Percentiles rank a stretch among this genome's conserved stretches.
These are phyloP conservation scores for Bipolaris oryzae DNA, from an alignment of 2,329 filamentous ascomycete genomes.

Conservation along the genomic window DNA sequence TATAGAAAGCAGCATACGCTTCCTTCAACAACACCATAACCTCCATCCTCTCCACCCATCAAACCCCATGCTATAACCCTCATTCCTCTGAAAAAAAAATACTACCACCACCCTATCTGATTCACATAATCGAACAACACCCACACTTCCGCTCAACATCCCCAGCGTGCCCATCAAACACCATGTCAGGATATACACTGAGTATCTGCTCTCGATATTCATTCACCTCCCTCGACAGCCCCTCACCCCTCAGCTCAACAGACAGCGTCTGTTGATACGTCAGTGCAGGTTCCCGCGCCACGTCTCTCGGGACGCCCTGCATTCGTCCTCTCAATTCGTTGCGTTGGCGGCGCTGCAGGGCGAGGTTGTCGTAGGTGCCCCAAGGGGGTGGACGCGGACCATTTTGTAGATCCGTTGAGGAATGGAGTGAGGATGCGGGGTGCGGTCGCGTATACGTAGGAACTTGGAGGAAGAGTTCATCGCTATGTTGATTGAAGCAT, in stretches of 20 bases:
- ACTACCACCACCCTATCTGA: neutral
- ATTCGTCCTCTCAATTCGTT: slow-evolving; percentile 9
- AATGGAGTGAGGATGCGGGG: neutral
- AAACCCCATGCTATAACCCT: too few species aligned
- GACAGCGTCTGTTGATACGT: slow-evolving; percentile 1
- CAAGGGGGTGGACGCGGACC: slow-evolving; percentile 24
- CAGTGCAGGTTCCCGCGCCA: neutral
- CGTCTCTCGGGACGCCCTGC: neutral
- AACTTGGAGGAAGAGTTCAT: neutral
- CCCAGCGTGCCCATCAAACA: slow-evolving; percentile 22
- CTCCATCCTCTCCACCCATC: too few species aligned
- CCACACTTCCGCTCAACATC: slow-evolving; percentile 7
- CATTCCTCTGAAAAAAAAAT: neutral
- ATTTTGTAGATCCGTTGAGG: slow-evolving; percentile 1
- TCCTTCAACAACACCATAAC: too few species aligned
- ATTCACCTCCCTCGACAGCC: slow-evolving; percentile 23
- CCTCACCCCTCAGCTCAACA: slow-evolving; percentile 5
- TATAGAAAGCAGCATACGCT: too few species aligned
- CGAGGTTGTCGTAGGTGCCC: slow-evolving; percentile 19
- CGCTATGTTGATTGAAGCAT: neutral
- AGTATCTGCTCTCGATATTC: slow-evolving; percentile 27
- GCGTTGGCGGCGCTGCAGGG: slow-evolving; percentile 14
- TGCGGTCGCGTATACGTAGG: neutral
- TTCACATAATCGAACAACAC: slow-evolving; percentile 28
- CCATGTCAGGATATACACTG: slow-evolving; percentile 31